phyloP scores from a whole-genome alignment of 2,329 filamentous ascomycete genomes.

The Elsinoe necatrix region DNA sequence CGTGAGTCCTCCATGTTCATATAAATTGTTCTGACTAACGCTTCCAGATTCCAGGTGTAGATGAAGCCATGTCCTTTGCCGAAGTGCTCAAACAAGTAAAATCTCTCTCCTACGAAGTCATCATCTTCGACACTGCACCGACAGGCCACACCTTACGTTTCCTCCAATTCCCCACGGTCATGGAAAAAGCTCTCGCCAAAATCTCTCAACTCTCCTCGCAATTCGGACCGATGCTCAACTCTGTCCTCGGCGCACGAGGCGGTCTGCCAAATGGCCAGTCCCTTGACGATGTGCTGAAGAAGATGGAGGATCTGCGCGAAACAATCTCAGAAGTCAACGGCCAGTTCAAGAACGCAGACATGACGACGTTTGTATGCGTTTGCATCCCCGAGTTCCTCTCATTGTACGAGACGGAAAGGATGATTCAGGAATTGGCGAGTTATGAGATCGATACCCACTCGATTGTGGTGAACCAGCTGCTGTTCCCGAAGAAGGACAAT shows the following conservation, averaged over 20 bases:
- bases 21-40: neutral
- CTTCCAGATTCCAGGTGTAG: constrained; percentile 83
- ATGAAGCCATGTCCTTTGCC: constrained; percentile 99
- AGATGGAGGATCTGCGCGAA: constrained; percentile 85
- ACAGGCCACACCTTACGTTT: constrained; percentile 98
- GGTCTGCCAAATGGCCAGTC: constrained; percentile 85
- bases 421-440: constrained; percentile 94
- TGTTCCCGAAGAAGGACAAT: constrained; percentile 80
- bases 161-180: constrained; percentile 93
- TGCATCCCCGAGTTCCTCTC: constrained; percentile 96
- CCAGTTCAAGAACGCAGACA: constrained; percentile 93
- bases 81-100: constrained; percentile 99
- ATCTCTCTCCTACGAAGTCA: constrained; percentile 95
- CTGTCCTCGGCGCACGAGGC: constrained; percentile 71
- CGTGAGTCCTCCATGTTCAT: constrained; percentile 42
- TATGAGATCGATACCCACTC: constrained; percentile 95
- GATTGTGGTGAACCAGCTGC: constrained; percentile 95
- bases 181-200: constrained; percentile 98
- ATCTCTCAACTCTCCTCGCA: constrained; percentile 87
- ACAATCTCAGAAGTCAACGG: constrained; percentile 94
- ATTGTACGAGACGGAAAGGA: constrained; percentile 96
- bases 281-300: constrained; percentile 83
- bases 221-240: constrained; percentile 92
- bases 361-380: constrained; percentile 96
- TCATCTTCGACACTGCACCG: constrained; percentile 97